phyloP scores from a whole-genome alignment of 805 yeast genomes.

The Starmerella tilneyi region DNA sequence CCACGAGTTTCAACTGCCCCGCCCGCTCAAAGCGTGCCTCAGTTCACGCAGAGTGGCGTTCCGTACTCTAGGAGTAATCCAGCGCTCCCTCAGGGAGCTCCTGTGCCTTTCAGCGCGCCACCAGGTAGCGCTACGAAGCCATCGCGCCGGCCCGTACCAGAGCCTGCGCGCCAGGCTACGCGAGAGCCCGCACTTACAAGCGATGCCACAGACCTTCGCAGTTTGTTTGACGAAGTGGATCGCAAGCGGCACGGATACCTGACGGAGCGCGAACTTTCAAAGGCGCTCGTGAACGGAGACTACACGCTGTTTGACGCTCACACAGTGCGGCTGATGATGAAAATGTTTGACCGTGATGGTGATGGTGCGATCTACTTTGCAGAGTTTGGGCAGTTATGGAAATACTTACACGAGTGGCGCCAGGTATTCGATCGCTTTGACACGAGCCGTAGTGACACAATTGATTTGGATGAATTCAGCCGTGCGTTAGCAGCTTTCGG shows the following conservation, averaged over 20 bases:
- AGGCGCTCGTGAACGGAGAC: constrained; percentile 53
- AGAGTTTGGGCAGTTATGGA: constrained; percentile 59
- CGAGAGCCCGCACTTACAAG: too few species aligned
- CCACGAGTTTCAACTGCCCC: constrained; percentile 1
- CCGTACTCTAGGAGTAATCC: too few species aligned
- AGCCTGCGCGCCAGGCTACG: neutral
- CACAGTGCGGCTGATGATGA: constrained; percentile 53
- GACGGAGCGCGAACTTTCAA: constrained; percentile 47
- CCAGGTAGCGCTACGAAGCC: neutral
- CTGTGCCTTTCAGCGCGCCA: neutral
- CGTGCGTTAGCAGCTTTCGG: constrained; percentile 56
- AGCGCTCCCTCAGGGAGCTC: neutral
- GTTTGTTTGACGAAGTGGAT: constrained; percentile 47
- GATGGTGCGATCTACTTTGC: constrained; percentile 41
- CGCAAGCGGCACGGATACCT: constrained; percentile 45
- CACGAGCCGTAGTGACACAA: constrained; percentile 45
- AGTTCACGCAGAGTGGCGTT: too few species aligned
- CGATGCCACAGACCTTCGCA: constrained; percentile 33
- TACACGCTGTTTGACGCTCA: constrained; percentile 50
- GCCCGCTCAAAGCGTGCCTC: neutral
- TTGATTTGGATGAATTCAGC: constrained; percentile 56
- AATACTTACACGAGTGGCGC: constrained; percentile 56
- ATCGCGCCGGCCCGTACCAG: neutral
- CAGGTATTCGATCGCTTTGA: constrained; percentile 55
- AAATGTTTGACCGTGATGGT: constrained; percentile 46